phyloP scores from a whole-genome alignment of 2,329 filamentous ascomycete genomes.

The Endothia cerciana region DNA sequence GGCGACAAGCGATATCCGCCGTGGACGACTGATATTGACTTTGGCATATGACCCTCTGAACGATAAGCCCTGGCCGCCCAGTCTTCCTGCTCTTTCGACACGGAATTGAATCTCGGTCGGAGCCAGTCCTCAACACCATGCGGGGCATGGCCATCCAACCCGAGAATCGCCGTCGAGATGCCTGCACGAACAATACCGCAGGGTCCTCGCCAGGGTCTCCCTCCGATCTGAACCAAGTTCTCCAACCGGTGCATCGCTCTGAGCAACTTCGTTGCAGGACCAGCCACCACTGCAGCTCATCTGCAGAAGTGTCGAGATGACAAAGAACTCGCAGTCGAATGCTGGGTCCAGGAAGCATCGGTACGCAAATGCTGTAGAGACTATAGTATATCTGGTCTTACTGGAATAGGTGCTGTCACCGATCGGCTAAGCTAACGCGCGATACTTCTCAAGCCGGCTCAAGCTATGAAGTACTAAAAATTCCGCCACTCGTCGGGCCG shows the following conservation, averaged over 20 bases:
- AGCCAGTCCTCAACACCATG: not conserved
- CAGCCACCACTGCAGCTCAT: not conserved
- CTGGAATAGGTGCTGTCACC: not conserved
- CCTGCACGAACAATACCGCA: not conserved
- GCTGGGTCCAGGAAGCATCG: not conserved
- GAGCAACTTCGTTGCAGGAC: not conserved
- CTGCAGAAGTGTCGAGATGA: not conserved
- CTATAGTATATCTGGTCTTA: not conserved
- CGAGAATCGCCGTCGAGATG: not conserved
- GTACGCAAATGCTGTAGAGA: not conserved
- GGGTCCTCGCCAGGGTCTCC: not conserved
- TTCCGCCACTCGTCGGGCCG: not conserved
- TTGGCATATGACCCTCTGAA: not conserved
- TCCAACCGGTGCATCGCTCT: not conserved
- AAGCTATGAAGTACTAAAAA: not conserved
- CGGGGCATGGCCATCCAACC: not conserved
- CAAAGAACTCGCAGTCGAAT: not conserved
- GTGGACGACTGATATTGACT: not conserved
- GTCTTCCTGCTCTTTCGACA: not conserved
- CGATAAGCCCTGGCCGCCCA: not conserved
- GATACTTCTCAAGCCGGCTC: not conserved
- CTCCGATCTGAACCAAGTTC: not conserved
- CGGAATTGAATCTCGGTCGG: not conserved
- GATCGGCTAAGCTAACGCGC: not conserved
- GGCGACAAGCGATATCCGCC: not conserved